Base-by-base conservation (phyloP, 345 rosid genomes). In the Erucastrum elatum region DNA sequence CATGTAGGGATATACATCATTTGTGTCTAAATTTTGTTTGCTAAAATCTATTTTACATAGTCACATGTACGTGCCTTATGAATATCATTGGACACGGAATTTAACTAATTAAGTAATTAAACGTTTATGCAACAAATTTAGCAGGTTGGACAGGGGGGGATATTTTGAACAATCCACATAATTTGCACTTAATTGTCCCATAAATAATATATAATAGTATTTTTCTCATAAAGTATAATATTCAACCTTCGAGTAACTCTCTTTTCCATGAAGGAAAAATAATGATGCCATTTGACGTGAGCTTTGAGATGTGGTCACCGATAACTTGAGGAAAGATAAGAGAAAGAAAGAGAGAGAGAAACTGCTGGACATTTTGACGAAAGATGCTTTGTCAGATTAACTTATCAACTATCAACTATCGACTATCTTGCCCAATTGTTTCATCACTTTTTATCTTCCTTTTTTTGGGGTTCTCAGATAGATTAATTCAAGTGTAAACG, bases 221-320 rank as follows among this genome's bases (percentile, higher is more conserved):
- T 16, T 13, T 53, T 29, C 15, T 8, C 58, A 56, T 15, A 56
- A 67, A 58, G 79, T 29, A 58, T 67, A 21, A 15, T 49, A 46
- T 41, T 39, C 66, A 75, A 67, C 37, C 37, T 61, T 39, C 41
- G 8, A 21, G 49, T 77, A 26, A 31, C 21, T 65, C 49, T 6
- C n/a, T 78, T 78, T 59, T 59, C 9, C 16, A 21, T 26, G 5
- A 12, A 31, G 30, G 53, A 71, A 33, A 70, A 58, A 66, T 46
- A 60, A 66, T 7, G 26, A 72, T 46, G 49, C 46, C 39, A 66
- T 66, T 78, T 44, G 67, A 60, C 31, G 58, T 46, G 29, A 66
- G 77, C 77, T 59, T 58, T 58, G 0, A 15, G 59, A 53, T 6
- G 61, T 56, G 61, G 61, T 56, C 61, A 56, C 61, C 61, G 21